Base-by-base conservation (phyloP, 2,329 filamentous ascomycete species). In the Exophiala dermatitidis region DNA sequence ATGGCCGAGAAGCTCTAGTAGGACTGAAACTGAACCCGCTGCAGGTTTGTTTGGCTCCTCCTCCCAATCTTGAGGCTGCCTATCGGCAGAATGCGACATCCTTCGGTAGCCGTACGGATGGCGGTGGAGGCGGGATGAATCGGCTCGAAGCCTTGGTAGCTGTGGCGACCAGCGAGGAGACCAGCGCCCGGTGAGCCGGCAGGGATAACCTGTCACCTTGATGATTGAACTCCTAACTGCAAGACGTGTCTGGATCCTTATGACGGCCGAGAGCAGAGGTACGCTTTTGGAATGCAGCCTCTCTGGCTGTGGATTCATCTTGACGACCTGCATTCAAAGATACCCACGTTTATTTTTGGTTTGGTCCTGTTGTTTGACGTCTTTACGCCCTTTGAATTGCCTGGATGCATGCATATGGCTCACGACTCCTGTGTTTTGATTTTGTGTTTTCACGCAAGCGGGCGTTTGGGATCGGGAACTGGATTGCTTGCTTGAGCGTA, bases 91-190 rank as follows among this genome's bases (percentile, higher is more conserved):
- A 45, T 34, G 48, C 50, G 3, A 40, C 46, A 9, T 58, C 57
- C 30, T 59, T 60, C 41, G 49, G 50, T 52, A 56, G 54, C 40
- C 54, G 53, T 42, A 50, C 19, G 19, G 19, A 19, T 19, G 19
- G 54, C 52, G 56, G 65, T 52, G 59, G 60, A 38, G 66, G 68
- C 32, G 71, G 70, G 29, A 72, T 76, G 71, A 72, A 71, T 42
- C 68, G 73, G 26, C 65, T 77, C n/a, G 74, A 77, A 58, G 74
- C 73, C 46, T 69, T 77, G 44, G 74, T 76, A 38, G 74, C 74
- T 28, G 74, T 75, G 48, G 74, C 74, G 33, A 76, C 74, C 4
- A 74, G 72, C 50, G 73, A 73, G 55, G 71, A 73, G 49, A 70
- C 71, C 56, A 64, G 65, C 19, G 37, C 50, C 29, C 54, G 58